phyloP scores from a whole-genome alignment of 2,329 filamentous ascomycete species.

The Aspergillus texensis region DNA sequence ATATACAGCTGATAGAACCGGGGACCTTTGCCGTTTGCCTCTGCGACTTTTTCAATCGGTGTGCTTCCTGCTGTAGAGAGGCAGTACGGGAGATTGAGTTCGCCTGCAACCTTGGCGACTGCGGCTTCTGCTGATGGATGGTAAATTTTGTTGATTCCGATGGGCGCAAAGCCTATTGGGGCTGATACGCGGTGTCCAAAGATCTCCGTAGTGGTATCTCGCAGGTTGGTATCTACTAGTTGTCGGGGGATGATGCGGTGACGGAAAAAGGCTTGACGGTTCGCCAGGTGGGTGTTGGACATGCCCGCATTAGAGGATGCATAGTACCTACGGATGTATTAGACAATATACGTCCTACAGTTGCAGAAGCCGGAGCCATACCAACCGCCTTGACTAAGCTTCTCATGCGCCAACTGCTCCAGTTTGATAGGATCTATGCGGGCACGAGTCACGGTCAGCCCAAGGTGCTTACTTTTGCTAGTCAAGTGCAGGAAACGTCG shows the following conservation, averaged over 20 bases:
- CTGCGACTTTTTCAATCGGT: slow-evolving; percentile 61
- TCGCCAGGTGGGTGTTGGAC: slow-evolving; percentile 54
- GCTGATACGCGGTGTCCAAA: slow-evolving; percentile 63
- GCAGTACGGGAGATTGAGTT: slow-evolving; percentile 62
- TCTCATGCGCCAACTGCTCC: slow-evolving; percentile 60
- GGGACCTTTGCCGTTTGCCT: slow-evolving; percentile 56
- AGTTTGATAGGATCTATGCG: slow-evolving; percentile 55
- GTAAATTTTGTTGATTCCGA: slow-evolving; percentile 69
- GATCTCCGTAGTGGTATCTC: slow-evolving; percentile 60
- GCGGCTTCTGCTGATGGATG: slow-evolving; percentile 60
- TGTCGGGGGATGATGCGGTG: slow-evolving; percentile 65
- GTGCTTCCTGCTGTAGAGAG: slow-evolving; percentile 60
- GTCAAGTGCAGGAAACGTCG: background rate
- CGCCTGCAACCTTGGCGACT: slow-evolving; percentile 62
- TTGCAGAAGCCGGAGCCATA: slow-evolving; percentile 14
- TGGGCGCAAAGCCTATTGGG: slow-evolving; percentile 66
- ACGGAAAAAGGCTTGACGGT: slow-evolving; percentile 66
- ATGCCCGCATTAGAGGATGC: slow-evolving; percentile 42
- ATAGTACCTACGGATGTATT: slow-evolving; percentile 30
- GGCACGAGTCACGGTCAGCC: background rate
- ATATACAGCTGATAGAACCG: slow-evolving; percentile 68
- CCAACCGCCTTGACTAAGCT: slow-evolving; percentile 61
- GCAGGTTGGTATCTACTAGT: slow-evolving; percentile 62
- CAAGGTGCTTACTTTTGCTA: background rate
- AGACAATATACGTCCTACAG: background rate